Base-by-base conservation (phyloP, 2,329 filamentous ascomycete species). In the Colletotrichum spaethianum region DNA sequence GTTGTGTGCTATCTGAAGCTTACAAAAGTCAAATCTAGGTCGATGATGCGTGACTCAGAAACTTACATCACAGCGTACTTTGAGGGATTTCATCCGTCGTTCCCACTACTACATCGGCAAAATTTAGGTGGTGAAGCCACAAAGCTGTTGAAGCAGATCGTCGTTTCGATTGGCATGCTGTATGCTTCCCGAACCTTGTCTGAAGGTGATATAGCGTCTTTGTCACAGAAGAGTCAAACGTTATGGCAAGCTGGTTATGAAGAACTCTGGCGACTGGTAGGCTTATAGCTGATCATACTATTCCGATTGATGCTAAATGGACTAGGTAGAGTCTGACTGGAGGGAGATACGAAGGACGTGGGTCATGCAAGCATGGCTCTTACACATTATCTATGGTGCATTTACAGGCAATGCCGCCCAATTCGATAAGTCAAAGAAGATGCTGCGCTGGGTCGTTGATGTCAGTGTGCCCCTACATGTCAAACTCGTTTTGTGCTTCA, bases 301-400 rank as follows among this genome's bases (percentile, higher is more conserved):
- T 1, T 12, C 57, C 53, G 40, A 59, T 23, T 31, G n/a, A 33
- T 33, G 46, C 36, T 67, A 12, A 61, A 46, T 16, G 20, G 11
- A 16, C 2, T 56, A 80, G 78, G 73, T 79, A 3, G 69, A 73
- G 23, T 62, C 64, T 2, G 72, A 79, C 56, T 75, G 70, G 57
- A 76, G 63, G 63, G 75, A 75, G 20, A 66, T 78, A n/a, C 74
- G 74, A 44, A 73, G 74, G 7, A 73, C 74, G 14, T 78, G 76
- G 77, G 70, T 75, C n/a, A 76, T 79, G 57, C 79, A 80, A 66
- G 71, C 76, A 5, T 80, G 77, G 77, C 69, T 79, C 36, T 72
- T 80, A 33, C 76, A 77, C 67, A 78, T 79, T 20, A 75, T 79
- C 9, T 79, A 80, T 38, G 79, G 78, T 1, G 76, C 75, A 6